Percentiles rank a stretch among this genome's conserved stretches.
Conservation (phyloP, 2,329 filamentous ascomycete species). For the Sclerotinia glacialis region DNA sequence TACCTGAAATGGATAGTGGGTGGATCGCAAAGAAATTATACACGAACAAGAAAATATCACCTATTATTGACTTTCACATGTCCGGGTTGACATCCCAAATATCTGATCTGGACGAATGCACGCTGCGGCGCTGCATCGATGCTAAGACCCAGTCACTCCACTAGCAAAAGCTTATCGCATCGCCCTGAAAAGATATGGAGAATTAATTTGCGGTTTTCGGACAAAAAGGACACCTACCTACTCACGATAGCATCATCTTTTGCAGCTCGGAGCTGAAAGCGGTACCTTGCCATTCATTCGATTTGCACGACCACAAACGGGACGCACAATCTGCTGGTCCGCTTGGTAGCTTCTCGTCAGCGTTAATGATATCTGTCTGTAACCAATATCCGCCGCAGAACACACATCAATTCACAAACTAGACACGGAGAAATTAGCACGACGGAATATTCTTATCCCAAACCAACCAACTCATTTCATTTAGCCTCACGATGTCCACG, state of each 20-base stretch:
- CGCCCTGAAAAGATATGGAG: slow-evolving; percentile 4
- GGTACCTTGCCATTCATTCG: background rate
- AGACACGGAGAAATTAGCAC: slow-evolving; percentile 7
- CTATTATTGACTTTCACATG: slow-evolving; percentile 5
- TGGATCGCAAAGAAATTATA: background rate
- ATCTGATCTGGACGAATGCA: slow-evolving; percentile 5
- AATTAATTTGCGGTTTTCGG: slow-evolving; percentile 12
- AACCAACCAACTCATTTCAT: background rate
- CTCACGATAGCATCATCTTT: slow-evolving; percentile 7
- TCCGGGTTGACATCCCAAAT: background rate
- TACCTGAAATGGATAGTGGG: slow-evolving; percentile 5
- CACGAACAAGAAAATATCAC: background rate
- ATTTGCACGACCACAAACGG: slow-evolving; percentile 9
- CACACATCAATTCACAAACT: background rate
- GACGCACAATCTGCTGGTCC: slow-evolving; percentile 1
- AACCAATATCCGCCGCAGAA: slow-evolving; percentile 2
- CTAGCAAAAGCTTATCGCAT: slow-evolving; percentile 13
- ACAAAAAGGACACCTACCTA: background rate
- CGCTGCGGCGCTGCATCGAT: background rate
- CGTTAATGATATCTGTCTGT: background rate
- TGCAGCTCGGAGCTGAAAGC: slow-evolving; percentile 13
- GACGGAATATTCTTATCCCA: background rate
- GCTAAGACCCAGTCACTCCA: slow-evolving; percentile 6
- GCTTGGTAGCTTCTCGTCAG: background rate
- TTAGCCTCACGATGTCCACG: background rate